Conservation (phyloP, 352 stramenopile species). For the Phytophthora syringae region DNA sequence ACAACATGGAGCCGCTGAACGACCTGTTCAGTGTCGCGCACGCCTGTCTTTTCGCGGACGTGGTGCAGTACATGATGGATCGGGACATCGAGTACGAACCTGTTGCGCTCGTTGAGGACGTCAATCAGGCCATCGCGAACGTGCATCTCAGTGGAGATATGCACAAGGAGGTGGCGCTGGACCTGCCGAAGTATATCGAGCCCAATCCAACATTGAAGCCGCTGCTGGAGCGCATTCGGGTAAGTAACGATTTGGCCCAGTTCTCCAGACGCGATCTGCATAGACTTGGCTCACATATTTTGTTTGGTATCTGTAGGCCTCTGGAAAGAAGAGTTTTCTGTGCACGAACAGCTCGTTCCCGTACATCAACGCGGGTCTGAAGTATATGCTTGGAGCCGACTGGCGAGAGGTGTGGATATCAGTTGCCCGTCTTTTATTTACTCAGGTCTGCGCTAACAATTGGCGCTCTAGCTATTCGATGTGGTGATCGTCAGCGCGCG, state of each 20-base stretch:
- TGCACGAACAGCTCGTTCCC: slow-evolving; percentile 94
- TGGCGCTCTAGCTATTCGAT: slow-evolving; percentile 76
- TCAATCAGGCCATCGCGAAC: slow-evolving; percentile 86
- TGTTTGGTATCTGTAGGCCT: slow-evolving; percentile 31
- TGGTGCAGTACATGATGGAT: slow-evolving; percentile 93
- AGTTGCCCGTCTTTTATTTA: background rate
- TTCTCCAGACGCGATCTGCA: background rate
- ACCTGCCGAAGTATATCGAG: slow-evolving; percentile 90
- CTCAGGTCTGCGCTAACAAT: background rate
- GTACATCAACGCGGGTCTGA: slow-evolving; percentile 94
- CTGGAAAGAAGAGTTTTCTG: slow-evolving; percentile 93
- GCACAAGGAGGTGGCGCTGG: slow-evolving; percentile 88
- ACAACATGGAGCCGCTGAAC: slow-evolving; percentile 93
- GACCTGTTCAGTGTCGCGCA: slow-evolving; percentile 95
- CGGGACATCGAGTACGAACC: slow-evolving; percentile 91
- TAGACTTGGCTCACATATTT: background rate
- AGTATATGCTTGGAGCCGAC: slow-evolving; percentile 91
- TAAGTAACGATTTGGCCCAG: no score
- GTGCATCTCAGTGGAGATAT: slow-evolving; percentile 94
- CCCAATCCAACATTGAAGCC: slow-evolving; percentile 86
- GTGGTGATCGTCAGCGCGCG: slow-evolving; percentile 89
- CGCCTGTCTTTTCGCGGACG: slow-evolving; percentile 94
- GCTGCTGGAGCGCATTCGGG: slow-evolving; percentile 80
- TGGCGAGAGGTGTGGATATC: slow-evolving; percentile 69
- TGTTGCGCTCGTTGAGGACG: slow-evolving; percentile 88